Percentiles rank a stretch among this genome's conserved stretches.
These are phyloP conservation scores for Amanita exitialis DNA, from an alignment of 768 basidiomycete genomes.

Conservation along the genomic window DNA sequence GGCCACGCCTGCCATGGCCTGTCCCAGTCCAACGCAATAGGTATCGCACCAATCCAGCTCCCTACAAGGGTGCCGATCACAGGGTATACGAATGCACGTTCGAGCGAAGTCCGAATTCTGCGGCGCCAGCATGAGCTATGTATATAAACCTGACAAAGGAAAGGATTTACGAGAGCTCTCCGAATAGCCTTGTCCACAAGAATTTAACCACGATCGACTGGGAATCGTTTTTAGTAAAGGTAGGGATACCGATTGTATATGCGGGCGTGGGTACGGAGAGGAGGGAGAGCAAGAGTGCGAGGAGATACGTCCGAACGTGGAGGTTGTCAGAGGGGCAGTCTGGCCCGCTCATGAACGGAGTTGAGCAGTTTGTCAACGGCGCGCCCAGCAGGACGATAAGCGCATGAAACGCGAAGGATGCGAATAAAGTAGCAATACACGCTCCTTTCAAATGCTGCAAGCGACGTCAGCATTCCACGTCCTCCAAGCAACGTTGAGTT, in stretches of 20 bases:
- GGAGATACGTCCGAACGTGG: slow-evolving; percentile 47
- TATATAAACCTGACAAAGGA: slow-evolving; percentile 1
- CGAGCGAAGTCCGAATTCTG: slow-evolving; percentile 55
- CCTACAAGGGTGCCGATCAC: slow-evolving; percentile 63
- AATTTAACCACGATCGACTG: slow-evolving; percentile 43
- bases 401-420: slow-evolving; percentile 36
- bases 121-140: not conserved
- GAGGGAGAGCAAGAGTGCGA: slow-evolving; percentile 60
- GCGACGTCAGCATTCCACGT: not conserved
- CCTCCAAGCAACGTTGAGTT: slow-evolving; percentile 12
- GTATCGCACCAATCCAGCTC: slow-evolving; percentile 72
- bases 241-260: slow-evolving; percentile 57
- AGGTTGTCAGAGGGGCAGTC: slow-evolving; percentile 11
- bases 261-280: slow-evolving; percentile 59
- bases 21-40: slow-evolving; percentile 94
- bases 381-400: slow-evolving; percentile 67
- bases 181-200: slow-evolving; percentile 74
- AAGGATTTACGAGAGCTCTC: slow-evolving; percentile 62
- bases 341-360: slow-evolving; percentile 3
- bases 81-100: slow-evolving; percentile 75
- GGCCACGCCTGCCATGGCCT: slow-evolving; percentile 97
- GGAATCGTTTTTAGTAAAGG: slow-evolving; percentile 27
- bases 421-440: slow-evolving; percentile 38
- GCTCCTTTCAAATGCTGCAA: slow-evolving; percentile 43
- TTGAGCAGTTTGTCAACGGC: slow-evolving; percentile 45